Conservation (phyloP, 2,329 filamentous ascomycete species). For the Arthrinium puccinioides region DNA sequence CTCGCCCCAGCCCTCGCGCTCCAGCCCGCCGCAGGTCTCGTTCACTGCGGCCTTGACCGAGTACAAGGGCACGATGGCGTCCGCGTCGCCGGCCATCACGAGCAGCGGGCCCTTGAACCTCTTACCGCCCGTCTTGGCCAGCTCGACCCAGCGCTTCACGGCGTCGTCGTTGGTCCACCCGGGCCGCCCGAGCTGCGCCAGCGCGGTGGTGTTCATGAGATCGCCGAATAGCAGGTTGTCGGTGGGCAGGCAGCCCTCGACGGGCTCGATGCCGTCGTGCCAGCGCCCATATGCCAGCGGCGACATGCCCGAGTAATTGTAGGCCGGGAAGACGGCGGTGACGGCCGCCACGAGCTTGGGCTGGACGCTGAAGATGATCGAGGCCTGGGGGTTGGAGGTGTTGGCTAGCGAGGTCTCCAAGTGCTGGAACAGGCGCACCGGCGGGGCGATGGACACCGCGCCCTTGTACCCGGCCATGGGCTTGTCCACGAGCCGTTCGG, state of each 20-base stretch:
- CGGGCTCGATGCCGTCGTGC: no score
- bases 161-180: background rate
- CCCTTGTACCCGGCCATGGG: background rate
- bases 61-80: background rate
- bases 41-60: conserved; percentile 1
- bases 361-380: background rate
- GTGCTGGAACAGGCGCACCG: background rate
- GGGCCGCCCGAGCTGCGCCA: background rate
- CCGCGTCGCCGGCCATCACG: conserved; percentile 1
- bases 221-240: background rate
- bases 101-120: conserved; percentile 4
- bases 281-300: no score
- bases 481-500: conserved; percentile 2
- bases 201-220: background rate
- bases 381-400: background rate
- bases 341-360: background rate
- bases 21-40: conserved; percentile 3
- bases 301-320: background rate
- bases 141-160: background rate
- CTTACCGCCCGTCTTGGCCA: background rate
- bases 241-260: conserved; percentile 1
- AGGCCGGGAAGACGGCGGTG: background rate
- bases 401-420: conserved; percentile 2
- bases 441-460: background rate
- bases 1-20: conserved; percentile 2